A percentile compares a stretch with the other conserved stretches of the same genome.
Conservation (phyloP, 2,329 filamentous ascomycete species). For the Dactylonectria macrodidyma region DNA sequence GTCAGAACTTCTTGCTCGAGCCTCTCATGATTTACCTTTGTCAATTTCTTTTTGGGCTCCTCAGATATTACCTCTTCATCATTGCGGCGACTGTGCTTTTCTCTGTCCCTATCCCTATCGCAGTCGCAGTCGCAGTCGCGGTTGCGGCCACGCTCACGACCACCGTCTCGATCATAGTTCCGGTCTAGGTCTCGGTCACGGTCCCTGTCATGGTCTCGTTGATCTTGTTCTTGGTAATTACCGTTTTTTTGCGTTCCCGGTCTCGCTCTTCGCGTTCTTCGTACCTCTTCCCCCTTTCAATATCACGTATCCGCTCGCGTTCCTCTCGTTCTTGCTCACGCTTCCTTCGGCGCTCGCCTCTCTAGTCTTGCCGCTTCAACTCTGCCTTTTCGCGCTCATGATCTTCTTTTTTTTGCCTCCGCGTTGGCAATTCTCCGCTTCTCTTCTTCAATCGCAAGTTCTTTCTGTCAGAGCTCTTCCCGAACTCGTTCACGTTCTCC, state of each 20-base stretch:
- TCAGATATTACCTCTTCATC: conserved; percentile 59
- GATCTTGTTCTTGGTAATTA: conserved; percentile 50
- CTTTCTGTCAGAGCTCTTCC: conserved; percentile 71
- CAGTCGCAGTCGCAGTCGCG: conserved; percentile 47
- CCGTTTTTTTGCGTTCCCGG: conserved; percentile 53
- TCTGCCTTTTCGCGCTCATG: conserved; percentile 66
- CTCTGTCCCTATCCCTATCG: conserved; percentile 51
- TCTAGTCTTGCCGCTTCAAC: conserved; percentile 64
- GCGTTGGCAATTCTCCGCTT: conserved; percentile 71
- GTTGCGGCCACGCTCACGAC: too few species aligned
- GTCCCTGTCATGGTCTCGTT: conserved; percentile 51
- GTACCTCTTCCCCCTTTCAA: conserved; percentile 58
- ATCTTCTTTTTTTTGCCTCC: conserved; percentile 66
- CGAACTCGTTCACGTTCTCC: conserved; percentile 74
- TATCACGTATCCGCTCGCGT: conserved; percentile 62
- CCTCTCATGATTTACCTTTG: conserved; percentile 70
- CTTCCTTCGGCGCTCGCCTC: conserved; percentile 65
- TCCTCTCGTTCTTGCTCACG: conserved; percentile 71
- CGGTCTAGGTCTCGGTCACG: conserved; percentile 48
- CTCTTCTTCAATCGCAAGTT: conserved; percentile 74
- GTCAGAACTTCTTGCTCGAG: conserved; percentile 72
- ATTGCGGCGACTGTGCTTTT: conserved; percentile 50
- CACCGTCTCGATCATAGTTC: conserved; percentile 50
- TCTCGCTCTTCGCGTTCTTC: conserved; percentile 57
- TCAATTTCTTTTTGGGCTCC: conserved; percentile 67